Percentiles rank a stretch among this genome's conserved stretches.
These are phyloP conservation scores for Brassica juncea DNA, from an alignment of 345 rosid genomes.

Conservation along the genomic window DNA sequence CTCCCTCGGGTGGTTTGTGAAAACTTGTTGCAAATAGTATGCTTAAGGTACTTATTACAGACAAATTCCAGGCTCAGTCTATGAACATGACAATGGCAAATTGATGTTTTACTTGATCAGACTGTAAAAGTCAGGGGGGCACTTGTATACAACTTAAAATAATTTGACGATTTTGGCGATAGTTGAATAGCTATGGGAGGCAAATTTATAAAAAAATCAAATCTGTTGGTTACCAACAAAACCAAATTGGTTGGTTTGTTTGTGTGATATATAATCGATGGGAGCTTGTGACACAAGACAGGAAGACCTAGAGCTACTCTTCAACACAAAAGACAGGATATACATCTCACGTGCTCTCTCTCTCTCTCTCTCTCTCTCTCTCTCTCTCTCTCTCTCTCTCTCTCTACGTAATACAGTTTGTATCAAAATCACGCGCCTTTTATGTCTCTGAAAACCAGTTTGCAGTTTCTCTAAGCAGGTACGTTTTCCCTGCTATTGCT, in stretches of 20 bases:
- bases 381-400: constrained; percentile 34
- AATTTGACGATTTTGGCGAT: not conserved
- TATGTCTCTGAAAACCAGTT: not conserved
- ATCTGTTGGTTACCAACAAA: constrained; percentile 5
- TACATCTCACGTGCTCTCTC: constrained; percentile 57
- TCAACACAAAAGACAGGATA: not conserved
- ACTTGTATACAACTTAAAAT: not conserved
- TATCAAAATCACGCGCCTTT: constrained; percentile 47
- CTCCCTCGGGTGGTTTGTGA: not conserved
- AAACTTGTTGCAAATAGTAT: not conserved
- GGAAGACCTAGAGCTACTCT: not conserved
- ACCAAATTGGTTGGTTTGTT: not conserved
- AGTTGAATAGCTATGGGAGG: not conserved
- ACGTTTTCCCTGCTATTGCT: not conserved
- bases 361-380: not conserved
- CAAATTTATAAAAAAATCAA: not conserved
- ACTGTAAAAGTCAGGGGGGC: not conserved
- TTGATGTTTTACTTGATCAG: no score
- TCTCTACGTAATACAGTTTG: not conserved
- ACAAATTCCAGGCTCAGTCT: not conserved
- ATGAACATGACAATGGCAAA: not conserved
- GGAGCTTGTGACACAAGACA: constrained; percentile 37
- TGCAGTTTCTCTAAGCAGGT: no score
- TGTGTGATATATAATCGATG: not conserved
- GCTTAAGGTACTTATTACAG: not conserved